A percentile compares a stretch with the other conserved stretches of the same genome.
These are phyloP conservation scores for Eucalyptus caleyi DNA, from an alignment of 345 rosid genomes.

Conservation along the genomic window DNA sequence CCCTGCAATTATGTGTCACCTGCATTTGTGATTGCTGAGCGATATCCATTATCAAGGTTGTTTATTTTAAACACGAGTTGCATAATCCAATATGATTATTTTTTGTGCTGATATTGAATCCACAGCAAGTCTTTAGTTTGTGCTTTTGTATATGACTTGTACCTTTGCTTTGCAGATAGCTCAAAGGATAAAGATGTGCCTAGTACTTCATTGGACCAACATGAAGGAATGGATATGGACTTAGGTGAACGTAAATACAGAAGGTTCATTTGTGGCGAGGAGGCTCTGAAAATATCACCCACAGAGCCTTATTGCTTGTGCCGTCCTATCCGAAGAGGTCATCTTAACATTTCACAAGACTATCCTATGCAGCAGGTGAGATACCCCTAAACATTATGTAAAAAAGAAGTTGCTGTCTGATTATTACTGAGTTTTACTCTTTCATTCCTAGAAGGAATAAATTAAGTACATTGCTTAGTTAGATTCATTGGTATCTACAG, in stretches of 20 bases:
- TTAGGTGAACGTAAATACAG: constrained; percentile 31
- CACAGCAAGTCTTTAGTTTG: background rate
- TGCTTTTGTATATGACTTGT: background rate
- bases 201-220: constrained; percentile 10
- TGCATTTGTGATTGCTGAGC: background rate
- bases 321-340: constrained; percentile 90
- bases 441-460: background rate
- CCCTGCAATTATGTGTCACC: background rate
- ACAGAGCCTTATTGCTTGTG: constrained; percentile 66
- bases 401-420: background rate
- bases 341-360: constrained; percentile 71
- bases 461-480: background rate
- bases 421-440: background rate
- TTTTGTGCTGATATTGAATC: background rate
- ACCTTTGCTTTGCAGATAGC: constrained; percentile 26
- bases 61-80: background rate
- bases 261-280: constrained; percentile 70
- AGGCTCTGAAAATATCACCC: constrained; percentile 65
- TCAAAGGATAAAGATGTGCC: constrained; percentile 18
- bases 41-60: background rate
- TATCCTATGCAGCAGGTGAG: constrained; percentile 79
- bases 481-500: background rate
- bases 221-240: constrained; percentile 20
- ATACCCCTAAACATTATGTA: background rate
- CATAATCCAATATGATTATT: background rate